Evolutionary conservation across 345 rosid species (phyloP).

Genomic region (Brassica rapa): DNA sequence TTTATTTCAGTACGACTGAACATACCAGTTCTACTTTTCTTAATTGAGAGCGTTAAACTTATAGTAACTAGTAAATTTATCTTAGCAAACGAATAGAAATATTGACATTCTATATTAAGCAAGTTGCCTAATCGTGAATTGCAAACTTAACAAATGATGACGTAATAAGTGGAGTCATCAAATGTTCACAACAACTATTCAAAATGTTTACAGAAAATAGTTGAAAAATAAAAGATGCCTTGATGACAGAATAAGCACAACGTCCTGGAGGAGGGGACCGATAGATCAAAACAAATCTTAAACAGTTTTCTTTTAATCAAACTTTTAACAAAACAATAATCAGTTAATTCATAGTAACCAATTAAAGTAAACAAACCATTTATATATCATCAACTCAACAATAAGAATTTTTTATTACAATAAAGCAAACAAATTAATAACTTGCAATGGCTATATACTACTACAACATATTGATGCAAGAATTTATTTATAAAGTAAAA

Average conservation of each 20-base stretch:
- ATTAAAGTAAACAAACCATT: background rate
- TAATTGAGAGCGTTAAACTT: background rate
- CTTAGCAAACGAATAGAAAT: background rate
- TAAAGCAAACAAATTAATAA: background rate
- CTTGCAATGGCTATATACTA: background rate
- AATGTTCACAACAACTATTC: constrained; percentile 14
- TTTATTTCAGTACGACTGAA: too few relatives aligned
- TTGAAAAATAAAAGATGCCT: constrained; percentile 20
- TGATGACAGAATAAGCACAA: constrained; percentile 37
- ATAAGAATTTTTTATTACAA: background rate
- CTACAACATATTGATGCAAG: background rate
- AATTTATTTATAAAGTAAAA: too few relatives aligned
- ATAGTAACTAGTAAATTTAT: background rate
- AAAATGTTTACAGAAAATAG: constrained; percentile 1
- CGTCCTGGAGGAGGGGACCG: constrained; percentile 34
- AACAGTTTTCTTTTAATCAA: constrained; percentile 32
- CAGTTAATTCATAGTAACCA: background rate
- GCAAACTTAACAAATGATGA: constrained; percentile 26
- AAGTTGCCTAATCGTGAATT: constrained; percentile 36
- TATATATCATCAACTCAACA: background rate
- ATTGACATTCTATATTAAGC: constrained; percentile 34
- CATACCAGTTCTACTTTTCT: background rate
- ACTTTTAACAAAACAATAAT: constrained; percentile 3
- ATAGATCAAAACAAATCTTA: constrained; percentile 35
- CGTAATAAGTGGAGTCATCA: constrained; percentile 25